phyloP scores from a whole-genome alignment of 768 basidiomycete genomes.

The Lactifluus rugatus region DNA sequence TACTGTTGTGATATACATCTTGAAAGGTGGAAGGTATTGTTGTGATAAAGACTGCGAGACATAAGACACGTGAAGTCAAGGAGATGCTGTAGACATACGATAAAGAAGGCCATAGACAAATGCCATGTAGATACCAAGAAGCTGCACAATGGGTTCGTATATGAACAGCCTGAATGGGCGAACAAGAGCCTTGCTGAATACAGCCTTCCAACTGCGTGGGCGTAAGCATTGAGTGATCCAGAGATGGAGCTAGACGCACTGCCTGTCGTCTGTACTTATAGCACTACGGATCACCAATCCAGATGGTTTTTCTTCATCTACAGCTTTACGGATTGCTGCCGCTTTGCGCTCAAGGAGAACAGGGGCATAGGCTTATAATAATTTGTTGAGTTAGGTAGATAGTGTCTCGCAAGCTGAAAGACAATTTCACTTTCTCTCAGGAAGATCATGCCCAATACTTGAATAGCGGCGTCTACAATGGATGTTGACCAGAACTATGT shows the following conservation, averaged over 20 bases:
- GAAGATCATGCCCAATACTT: conserved; percentile 44
- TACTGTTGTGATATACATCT: conserved; percentile 40
- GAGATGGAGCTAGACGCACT: conserved; percentile 27
- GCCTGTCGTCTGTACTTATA: conserved; percentile 34
- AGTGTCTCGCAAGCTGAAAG: not conserved
- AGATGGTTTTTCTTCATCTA: conserved; percentile 39
- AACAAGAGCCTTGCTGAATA: conserved; percentile 44
- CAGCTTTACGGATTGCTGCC: conserved; percentile 31
- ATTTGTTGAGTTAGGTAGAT: not conserved
- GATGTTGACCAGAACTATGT: conserved; percentile 64
- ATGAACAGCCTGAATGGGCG: conserved; percentile 61
- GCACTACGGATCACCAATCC: conserved; percentile 36
- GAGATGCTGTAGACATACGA: not conserved
- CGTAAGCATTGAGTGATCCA: not conserved
- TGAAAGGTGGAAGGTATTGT: conserved; percentile 53
- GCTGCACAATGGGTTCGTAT: conserved; percentile 55
- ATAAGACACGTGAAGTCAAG: not conserved
- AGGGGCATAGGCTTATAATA: conserved; percentile 24
- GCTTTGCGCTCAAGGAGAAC: conserved; percentile 43
- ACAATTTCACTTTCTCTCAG: conserved; percentile 50
- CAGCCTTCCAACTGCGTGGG: conserved; percentile 36
- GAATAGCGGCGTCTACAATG: conserved; percentile 45
- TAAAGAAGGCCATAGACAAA: conserved; percentile 43
- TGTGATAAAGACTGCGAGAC: conserved; percentile 48
- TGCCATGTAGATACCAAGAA: conserved; percentile 59